Evolutionary conservation across 345 rosid species (phyloP).

Genomic region (Camelina sativa): DNA sequence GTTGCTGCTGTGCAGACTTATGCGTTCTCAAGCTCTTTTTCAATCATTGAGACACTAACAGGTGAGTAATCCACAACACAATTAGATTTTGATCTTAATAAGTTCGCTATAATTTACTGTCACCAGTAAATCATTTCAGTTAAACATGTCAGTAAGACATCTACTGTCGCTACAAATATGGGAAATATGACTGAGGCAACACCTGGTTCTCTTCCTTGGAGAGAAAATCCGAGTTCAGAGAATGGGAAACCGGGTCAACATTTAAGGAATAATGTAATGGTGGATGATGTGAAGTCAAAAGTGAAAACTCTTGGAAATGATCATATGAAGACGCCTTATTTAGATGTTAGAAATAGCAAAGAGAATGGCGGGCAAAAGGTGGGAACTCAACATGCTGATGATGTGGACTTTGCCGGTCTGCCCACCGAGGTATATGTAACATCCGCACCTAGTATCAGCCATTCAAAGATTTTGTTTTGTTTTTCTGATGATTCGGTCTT

Average conservation of each 20-base stretch:
- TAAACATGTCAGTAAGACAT: constrained; percentile 65
- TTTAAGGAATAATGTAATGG: constrained; percentile 44
- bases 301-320: constrained; percentile 51
- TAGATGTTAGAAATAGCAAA: constrained; percentile 48
- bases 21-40: constrained; percentile 87
- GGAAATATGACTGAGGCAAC: constrained; percentile 48
- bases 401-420: constrained; percentile 52
- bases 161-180: constrained; percentile 52
- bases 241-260: constrained; percentile 55
- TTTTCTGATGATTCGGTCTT: not conserved
- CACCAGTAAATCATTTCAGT: constrained; percentile 40
- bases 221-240: constrained; percentile 50
- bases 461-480: not conserved
- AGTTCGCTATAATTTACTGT: constrained; percentile 25
- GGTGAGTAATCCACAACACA: constrained; percentile 54
- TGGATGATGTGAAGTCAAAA: constrained; percentile 43
- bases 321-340: constrained; percentile 45
- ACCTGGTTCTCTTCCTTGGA: constrained; percentile 48
- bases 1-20: constrained; percentile 78
- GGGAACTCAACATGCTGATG: constrained; percentile 51
- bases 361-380: constrained; percentile 49
- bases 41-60: constrained; percentile 87
- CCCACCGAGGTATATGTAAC: constrained; percentile 75
- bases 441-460: constrained; percentile 17
- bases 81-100: not conserved